These are phyloP conservation scores for Pisolithus thermaeus DNA, from an alignment of 1,284 basidiomycete genomes.

Conservation along the genomic window DNA sequence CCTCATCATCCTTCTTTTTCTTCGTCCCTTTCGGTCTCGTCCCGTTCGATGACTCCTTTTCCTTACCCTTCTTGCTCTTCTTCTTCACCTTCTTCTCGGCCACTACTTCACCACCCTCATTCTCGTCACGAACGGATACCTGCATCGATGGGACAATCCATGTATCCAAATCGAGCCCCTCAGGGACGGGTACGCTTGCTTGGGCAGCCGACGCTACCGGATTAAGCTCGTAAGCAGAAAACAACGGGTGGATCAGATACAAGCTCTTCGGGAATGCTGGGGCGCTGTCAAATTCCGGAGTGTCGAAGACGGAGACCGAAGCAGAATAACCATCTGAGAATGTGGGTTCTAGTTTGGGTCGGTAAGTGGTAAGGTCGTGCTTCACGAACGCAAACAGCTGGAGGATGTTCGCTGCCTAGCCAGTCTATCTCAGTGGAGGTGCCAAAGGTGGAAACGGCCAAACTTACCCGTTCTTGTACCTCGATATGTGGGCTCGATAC, in stretches of 20 bases:
- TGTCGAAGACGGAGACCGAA: conserved; percentile 28
- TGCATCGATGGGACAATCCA: conserved; percentile 74
- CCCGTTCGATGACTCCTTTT: conserved; percentile 35
- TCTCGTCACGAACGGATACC: conserved; percentile 32
- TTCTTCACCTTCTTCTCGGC: conserved; percentile 29
- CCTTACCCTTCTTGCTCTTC: conserved; percentile 47
- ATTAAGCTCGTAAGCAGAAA: conserved; percentile 77
- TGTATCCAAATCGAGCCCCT: conserved; percentile 78
- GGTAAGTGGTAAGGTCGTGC: conserved; percentile 67
- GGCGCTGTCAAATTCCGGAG: conserved; percentile 23
- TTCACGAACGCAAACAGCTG: conserved; percentile 79
- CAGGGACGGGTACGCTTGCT: conserved; percentile 73
- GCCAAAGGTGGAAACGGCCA: background rate
- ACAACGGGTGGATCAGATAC: conserved; percentile 81
- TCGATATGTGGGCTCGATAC: conserved; percentile 68
- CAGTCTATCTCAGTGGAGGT: conserved; percentile 1
- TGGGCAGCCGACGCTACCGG: conserved; percentile 82
- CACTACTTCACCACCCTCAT: conserved; percentile 3
- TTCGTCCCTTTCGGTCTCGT: conserved; percentile 28
- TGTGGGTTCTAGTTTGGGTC: conserved; percentile 37
- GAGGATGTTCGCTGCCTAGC: conserved; percentile 71
- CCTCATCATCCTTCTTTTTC: conserved; percentile 29
- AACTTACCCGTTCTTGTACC: conserved; percentile 84
- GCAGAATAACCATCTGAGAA: conserved; percentile 29
- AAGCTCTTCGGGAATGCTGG: conserved; percentile 81